These are phyloP conservation scores for Linnemannia schmuckeri DNA, from an alignment of 192 early-diverging fungal species.

Conservation along the genomic window DNA sequence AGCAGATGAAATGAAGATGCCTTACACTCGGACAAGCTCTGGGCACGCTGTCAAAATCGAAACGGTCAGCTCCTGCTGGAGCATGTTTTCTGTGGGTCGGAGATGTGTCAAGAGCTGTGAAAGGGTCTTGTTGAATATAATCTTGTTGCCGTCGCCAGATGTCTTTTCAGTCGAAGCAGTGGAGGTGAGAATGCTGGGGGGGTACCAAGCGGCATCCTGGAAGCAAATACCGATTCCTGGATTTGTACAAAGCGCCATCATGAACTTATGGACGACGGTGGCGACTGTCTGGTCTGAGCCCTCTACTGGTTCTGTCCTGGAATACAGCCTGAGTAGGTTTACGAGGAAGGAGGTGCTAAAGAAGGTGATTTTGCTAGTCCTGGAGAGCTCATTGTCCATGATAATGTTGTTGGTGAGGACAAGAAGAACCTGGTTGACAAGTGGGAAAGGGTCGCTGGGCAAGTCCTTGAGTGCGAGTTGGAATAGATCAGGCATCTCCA, in stretches of 20 bases:
- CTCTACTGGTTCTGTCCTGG: slow-evolving; percentile 58
- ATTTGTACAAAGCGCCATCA: slow-evolving; percentile 77
- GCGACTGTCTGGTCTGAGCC: slow-evolving; percentile 64
- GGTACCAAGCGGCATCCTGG: slow-evolving; percentile 83
- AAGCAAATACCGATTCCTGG: slow-evolving; percentile 84
- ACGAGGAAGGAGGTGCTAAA: slow-evolving; percentile 82
- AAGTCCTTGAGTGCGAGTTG: slow-evolving; percentile 78
- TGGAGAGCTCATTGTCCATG: slow-evolving; percentile 71
- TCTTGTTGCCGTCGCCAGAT: slow-evolving; percentile 42
- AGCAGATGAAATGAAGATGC: too few species aligned
- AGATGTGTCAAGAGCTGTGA: slow-evolving; percentile 69
- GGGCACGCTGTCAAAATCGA: slow-evolving; percentile 76
- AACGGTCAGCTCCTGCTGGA: slow-evolving; percentile 77
- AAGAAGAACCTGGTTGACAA: slow-evolving; percentile 65
- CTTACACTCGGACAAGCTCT: slow-evolving; percentile 80
- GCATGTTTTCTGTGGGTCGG: slow-evolving; percentile 72
- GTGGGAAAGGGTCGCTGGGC: slow-evolving; percentile 74
- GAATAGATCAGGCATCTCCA: slow-evolving; percentile 81
- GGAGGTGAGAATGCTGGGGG: slow-evolving; percentile 55
- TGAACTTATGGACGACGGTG: slow-evolving; percentile 75
- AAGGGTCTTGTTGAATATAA: slow-evolving; percentile 69
- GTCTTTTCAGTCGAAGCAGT: slow-evolving; percentile 24
- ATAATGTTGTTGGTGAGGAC: slow-evolving; percentile 72
- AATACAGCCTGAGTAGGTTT: slow-evolving; percentile 71
- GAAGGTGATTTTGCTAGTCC: slow-evolving; percentile 72